Evolutionary conservation across 176 grass and related monocot genomes (phyloP).

Genomic region (Coix lacrymajobi): DNA sequence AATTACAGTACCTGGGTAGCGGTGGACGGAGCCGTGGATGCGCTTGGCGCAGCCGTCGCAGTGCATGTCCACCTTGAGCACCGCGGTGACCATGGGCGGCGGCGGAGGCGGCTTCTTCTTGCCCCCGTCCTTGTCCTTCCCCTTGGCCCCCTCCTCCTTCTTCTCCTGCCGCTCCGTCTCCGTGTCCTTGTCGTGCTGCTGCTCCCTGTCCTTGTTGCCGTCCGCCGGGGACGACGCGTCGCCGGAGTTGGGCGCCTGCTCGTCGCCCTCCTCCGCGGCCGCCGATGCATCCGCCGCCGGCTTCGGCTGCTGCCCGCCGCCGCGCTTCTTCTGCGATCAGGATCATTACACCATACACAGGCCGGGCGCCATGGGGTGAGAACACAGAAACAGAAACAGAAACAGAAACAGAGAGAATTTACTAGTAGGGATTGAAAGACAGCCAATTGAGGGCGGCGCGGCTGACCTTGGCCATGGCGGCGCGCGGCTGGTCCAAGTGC

Average conservation of each 20-base stretch:
- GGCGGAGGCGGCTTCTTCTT: background rate
- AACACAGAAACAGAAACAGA: too few relatives aligned
- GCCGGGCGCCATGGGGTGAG: too few relatives aligned
- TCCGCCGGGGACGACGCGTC: background rate
- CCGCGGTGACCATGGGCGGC: conserved; percentile 34
- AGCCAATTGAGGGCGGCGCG: background rate
- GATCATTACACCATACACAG: background rate
- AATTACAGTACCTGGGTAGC: conserved; percentile 58
- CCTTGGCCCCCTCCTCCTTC: background rate
- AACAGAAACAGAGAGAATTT: too few relatives aligned
- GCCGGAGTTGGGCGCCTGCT: background rate
- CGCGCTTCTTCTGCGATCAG: conserved; percentile 52
- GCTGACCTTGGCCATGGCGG: background rate
- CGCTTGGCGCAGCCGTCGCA: conserved; percentile 69
- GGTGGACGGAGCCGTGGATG: conserved; percentile 51
- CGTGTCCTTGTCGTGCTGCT: background rate
- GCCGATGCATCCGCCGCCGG: background rate
- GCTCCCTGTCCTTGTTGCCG: background rate
- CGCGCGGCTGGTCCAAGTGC: too few relatives aligned
- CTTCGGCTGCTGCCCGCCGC: background rate
- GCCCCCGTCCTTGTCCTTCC: background rate
- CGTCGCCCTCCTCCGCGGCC: conserved; percentile 6
- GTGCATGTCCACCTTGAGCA: conserved; percentile 85
- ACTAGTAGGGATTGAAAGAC: too few relatives aligned
- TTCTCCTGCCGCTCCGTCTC: background rate